A percentile compares a stretch with the other conserved stretches of the same genome.
phyloP scores from a whole-genome alignment of 2,329 filamentous ascomycete species.

The Phaeomoniella chlamydospora region DNA sequence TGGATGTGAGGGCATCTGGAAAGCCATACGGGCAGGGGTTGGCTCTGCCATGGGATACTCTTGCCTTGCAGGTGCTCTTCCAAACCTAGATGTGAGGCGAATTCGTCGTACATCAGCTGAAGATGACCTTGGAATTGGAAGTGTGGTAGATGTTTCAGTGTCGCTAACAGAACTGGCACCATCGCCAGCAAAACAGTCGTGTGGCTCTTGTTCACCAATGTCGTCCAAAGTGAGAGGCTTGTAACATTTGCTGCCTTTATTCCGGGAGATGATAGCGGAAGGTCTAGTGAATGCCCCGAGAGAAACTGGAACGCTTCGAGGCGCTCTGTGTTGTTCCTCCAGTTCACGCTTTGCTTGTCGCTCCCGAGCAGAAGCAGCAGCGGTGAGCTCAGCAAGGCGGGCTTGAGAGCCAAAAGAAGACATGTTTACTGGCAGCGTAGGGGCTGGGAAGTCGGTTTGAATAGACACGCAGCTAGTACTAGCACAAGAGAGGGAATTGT shows the following conservation, averaged over 20 bases:
- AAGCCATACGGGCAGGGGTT: not conserved
- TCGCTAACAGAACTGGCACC: not conserved
- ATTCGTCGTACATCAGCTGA: not conserved
- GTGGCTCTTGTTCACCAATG: constrained; percentile 3
- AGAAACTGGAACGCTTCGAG: constrained; percentile 4
- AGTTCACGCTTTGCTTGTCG: constrained; percentile 11
- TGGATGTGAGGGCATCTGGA: not conserved
- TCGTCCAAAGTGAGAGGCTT: constrained; percentile 10
- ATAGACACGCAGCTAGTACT: no score
- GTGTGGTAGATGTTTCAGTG: not conserved
- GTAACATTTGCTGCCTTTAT: constrained; percentile 12
- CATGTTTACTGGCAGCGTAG: no score
- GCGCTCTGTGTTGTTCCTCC: constrained; percentile 9
- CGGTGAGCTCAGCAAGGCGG: constrained; percentile 12
- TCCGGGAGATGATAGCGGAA: constrained; percentile 8
- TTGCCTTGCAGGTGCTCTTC: not conserved
- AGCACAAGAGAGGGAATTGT: no score
- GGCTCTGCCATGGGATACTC: not conserved
- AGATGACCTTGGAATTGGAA: not conserved
- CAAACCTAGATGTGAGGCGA: not conserved
- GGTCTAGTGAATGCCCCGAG: constrained; percentile 10
- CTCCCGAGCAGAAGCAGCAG: constrained; percentile 9
- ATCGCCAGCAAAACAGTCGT: not conserved
- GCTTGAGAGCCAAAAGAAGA: constrained; percentile 9
- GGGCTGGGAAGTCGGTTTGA: no score